These are phyloP conservation scores for Phenoliferia sp. DNA, from an alignment of 1,284 basidiomycete genomes.

Conservation along the genomic window DNA sequence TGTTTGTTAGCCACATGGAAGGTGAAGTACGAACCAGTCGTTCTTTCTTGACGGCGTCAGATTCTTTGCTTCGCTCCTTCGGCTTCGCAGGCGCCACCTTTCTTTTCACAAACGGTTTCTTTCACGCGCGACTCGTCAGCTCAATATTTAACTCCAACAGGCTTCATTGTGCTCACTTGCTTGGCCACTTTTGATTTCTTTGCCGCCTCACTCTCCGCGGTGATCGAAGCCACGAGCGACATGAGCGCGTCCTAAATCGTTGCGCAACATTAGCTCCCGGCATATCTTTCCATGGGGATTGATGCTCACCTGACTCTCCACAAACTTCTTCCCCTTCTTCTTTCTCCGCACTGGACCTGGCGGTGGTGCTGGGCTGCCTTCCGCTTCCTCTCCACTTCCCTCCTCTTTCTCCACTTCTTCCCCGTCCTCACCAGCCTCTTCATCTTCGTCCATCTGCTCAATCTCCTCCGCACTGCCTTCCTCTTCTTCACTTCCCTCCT, in stretches of 20 bases:
- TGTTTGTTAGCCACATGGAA: not conserved
- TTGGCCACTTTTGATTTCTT: conserved; percentile 10
- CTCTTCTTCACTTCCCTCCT: not conserved
- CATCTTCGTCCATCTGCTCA: not conserved
- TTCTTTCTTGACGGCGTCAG: not conserved
- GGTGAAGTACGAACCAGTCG: conserved; percentile 16
- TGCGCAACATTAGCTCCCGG: not conserved
- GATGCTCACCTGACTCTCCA: conserved; percentile 23
- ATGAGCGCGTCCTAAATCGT: conserved; percentile 14
- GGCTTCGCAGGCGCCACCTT: not conserved
- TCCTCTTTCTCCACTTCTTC: not conserved
- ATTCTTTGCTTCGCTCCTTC: not conserved
- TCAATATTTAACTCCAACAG: too few relatives aligned
- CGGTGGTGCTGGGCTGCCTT: not conserved
- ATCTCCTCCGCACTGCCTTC: not conserved
- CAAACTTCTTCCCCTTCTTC: conserved; percentile 25
- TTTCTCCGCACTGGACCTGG: not conserved
- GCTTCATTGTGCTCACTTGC: conserved; percentile 7
- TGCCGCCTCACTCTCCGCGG: conserved; percentile 13
- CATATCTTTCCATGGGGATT: not conserved
- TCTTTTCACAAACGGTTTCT: not conserved
- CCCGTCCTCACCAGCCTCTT: not conserved
- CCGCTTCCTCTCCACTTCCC: not conserved
- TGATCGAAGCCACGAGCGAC: conserved; percentile 19
- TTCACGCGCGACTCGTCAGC: too few relatives aligned